Evolutionary conservation across 2,329 filamentous ascomycete species (phyloP).

Genomic region (Paraconiothyrium brasiliense): DNA sequence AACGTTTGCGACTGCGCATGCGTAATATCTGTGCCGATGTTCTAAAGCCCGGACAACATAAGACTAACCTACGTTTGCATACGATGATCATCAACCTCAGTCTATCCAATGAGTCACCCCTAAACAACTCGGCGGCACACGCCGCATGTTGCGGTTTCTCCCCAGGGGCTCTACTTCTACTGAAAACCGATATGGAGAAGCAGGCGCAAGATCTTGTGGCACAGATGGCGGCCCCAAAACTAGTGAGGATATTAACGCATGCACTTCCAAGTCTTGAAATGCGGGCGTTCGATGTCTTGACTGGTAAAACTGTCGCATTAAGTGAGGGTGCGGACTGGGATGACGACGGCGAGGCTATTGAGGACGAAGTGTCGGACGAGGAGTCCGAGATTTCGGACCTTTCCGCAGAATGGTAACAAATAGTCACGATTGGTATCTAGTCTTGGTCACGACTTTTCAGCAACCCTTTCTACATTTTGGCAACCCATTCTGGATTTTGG

Average conservation of each 20-base stretch:
- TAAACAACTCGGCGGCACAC: constrained; percentile 23
- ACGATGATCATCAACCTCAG: constrained; percentile 34
- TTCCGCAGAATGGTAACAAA: neutral
- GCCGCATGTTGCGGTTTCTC: constrained; percentile 25
- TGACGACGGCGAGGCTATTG: constrained; percentile 32
- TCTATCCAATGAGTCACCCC: constrained; percentile 27
- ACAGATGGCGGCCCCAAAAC: constrained; percentile 32
- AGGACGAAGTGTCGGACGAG: constrained; percentile 20
- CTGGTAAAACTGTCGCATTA: constrained; percentile 26
- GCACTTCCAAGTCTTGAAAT: constrained; percentile 27
- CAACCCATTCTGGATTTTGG: too few species aligned
- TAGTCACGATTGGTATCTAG: too few species aligned
- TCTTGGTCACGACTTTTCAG: too few species aligned
- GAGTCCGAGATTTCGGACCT: constrained; percentile 24
- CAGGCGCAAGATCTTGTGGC: constrained; percentile 32
- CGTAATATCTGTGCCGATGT: constrained; percentile 30
- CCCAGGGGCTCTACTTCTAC: constrained; percentile 19
- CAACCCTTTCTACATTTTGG: too few species aligned
- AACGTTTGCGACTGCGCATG: constrained; percentile 31
- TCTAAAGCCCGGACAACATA: constrained; percentile 29
- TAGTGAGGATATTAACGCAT: constrained; percentile 33
- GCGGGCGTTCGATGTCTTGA: constrained; percentile 33
- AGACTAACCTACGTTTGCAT: constrained; percentile 30
- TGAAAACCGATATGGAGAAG: constrained; percentile 31
- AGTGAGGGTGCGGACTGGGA: constrained; percentile 31